Evolutionary conservation across 176 grass and related monocot species (phyloP), one percentile per base, ranked within the genome.

Genomic region (Carex cristatella): DNA sequence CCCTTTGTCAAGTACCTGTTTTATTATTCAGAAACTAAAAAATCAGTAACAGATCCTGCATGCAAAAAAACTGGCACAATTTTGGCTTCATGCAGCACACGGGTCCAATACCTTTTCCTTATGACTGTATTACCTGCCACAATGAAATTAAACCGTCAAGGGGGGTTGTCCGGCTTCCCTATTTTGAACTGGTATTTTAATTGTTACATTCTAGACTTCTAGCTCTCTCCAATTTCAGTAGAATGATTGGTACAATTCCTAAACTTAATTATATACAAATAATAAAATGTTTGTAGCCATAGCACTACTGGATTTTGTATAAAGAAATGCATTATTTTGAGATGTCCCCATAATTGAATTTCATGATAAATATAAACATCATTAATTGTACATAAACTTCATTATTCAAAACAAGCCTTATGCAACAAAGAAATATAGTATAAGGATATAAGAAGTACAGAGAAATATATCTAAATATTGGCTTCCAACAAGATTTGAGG

Each of bases 1-100:
- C 65, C 92, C 90, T 93, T 91, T 97, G 48, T 78, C 63, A 59
- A 97, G 79, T 85, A 92, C 79, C 94, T 97, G 64, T 76, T 66
- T 44, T 80, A 56, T 32, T 76, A 4, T 56, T 54, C 4, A 77
- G 11, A 77, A 49, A 54, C 27, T 77, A 7, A 32, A 74, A 76
- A 76, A 51, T 77, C 23, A 30, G 27, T 55, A 77, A 49, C 73
- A 30, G 23, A 55, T 77, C 28, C 12, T 30, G 48, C 10, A 54
- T 54, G 46, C 71, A 54, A 75, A 72, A 74, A 12, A 48, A n/a
- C 10, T 49, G 9, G 27, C 32, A 69, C 65, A 69, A 64, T 40
- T 69, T 69, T 69, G 66, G 12, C 11, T 68, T 69, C 38, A 11
- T 69, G 30, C 30, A 69, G 13, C 32, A 18, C 33, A 37, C 33